phyloP scores from a whole-genome alignment of 192 early-diverging fungal genomes.

The Coemansia sp. region DNA sequence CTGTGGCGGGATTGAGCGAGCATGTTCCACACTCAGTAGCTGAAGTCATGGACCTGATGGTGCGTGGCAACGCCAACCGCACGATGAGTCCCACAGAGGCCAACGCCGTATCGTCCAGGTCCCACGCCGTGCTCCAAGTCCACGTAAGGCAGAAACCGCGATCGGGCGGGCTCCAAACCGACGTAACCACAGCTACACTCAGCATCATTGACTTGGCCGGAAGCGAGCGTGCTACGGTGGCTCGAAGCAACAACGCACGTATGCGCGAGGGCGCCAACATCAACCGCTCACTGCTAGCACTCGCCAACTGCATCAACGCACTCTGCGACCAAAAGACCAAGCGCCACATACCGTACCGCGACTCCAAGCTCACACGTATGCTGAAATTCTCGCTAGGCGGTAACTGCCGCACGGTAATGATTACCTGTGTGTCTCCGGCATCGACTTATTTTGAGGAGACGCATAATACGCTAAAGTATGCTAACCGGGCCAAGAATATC shows the following conservation, averaged over 20 bases:
- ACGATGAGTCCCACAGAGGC: slow-evolving; percentile 76
- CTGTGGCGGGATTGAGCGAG: slow-evolving; percentile 73
- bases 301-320: slow-evolving; percentile 81
- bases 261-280: slow-evolving; percentile 82
- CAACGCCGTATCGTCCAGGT: slow-evolving; percentile 74
- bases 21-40: slow-evolving; percentile 60
- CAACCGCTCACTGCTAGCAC: slow-evolving; percentile 72
- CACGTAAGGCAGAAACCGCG: slow-evolving; percentile 43
- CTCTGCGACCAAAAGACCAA: slow-evolving; percentile 57
- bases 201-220: slow-evolving; percentile 82
- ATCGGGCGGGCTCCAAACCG: slow-evolving; percentile 47
- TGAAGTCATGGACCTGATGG: slow-evolving; percentile 59
- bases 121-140: slow-evolving; percentile 81
- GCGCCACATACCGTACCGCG: slow-evolving; percentile 75
- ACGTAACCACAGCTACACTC: slow-evolving; percentile 61
- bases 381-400: slow-evolving; percentile 78
- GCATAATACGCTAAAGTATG: slow-evolving; percentile 78
- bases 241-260: slow-evolving; percentile 64
- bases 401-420: slow-evolving; percentile 82
- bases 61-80: slow-evolving; percentile 69
- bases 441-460: slow-evolving; percentile 73
- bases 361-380: slow-evolving; percentile 73
- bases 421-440: slow-evolving; percentile 72
- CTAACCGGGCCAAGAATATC: slow-evolving; percentile 70
- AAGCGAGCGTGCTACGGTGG: slow-evolving; percentile 65